phyloP scores from a whole-genome alignment of 768 basidiomycete species.

The Phallus indusiatus region DNA sequence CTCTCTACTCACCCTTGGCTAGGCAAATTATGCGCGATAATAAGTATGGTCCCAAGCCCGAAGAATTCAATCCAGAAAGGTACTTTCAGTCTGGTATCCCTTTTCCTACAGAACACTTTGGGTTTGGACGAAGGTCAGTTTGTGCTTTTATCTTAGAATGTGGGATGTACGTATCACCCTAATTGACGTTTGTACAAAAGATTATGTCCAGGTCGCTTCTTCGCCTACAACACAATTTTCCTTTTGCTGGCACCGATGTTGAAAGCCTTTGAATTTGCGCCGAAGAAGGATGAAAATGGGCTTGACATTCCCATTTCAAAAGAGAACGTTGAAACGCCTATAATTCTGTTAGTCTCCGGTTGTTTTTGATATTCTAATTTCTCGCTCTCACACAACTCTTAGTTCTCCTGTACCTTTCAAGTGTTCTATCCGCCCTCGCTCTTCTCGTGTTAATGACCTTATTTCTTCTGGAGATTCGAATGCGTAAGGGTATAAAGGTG shows the following conservation, averaged over 20 bases:
- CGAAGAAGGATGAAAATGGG: not conserved
- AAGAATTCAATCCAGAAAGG: slow-evolving; percentile 16
- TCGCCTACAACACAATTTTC: not conserved
- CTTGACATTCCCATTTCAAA: not conserved
- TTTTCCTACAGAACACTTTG: not conserved
- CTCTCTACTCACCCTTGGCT: slow-evolving; percentile 11
- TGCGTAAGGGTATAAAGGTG: no score
- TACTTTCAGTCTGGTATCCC: slow-evolving; percentile 6
- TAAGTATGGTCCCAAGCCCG: slow-evolving; percentile 15
- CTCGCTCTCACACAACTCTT: not conserved
- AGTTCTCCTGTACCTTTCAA: slow-evolving; percentile 2
- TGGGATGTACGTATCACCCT: not conserved
- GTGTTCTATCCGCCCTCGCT: slow-evolving; percentile 1
- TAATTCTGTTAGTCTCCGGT: not conserved
- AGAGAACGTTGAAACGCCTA: not conserved
- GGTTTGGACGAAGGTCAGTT: slow-evolving; percentile 3
- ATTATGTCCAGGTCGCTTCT: not conserved
- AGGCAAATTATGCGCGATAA: slow-evolving; percentile 19
- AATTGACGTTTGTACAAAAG: not conserved
- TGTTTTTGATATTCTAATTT: not conserved
- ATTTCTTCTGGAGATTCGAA: no score
- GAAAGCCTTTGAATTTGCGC: not conserved
- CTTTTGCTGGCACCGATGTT: not conserved
- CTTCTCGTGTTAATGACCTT: not conserved
- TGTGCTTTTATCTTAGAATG: not conserved